A percentile compares a stretch with the other conserved stretches of the same genome.
Evolutionary conservation across 148 eudicot species (phyloP).

Genomic region (Vaccinium corymbosum): DNA sequence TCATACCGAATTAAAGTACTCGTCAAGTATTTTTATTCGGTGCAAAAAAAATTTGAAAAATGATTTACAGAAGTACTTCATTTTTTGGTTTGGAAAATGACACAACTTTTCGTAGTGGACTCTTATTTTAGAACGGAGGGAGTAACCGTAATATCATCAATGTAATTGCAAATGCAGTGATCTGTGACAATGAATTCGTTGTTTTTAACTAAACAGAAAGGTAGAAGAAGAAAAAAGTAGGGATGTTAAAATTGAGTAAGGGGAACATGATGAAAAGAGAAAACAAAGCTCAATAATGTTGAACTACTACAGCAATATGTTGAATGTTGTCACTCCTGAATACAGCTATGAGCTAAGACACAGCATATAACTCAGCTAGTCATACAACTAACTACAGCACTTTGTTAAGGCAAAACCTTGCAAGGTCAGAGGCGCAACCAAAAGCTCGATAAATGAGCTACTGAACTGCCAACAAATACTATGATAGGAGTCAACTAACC

Average conservation of each 20-base stretch:
- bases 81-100: no score
- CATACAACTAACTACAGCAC: background rate
- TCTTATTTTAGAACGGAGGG: no score
- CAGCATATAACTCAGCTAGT: background rate
- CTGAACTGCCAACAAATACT: background rate
- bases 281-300: background rate
- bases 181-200: background rate
- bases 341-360: background rate
- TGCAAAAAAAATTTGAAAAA: no score
- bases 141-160: background rate
- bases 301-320: background rate
- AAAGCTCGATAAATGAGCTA: background rate
- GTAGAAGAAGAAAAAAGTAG: background rate
- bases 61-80: no score
- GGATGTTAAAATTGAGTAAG: background rate
- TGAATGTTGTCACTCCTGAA: background rate
- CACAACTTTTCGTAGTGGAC: no score
- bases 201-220: background rate
- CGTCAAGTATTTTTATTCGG: no score
- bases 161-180: background rate
- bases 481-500: background rate
- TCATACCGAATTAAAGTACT: no score
- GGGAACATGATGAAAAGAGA: background rate
- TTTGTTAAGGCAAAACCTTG: background rate
- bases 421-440: background rate